Base-by-base conservation (phyloP, 2,329 filamentous ascomycete genomes). In the Ophiostoma himal-ulmi region DNA sequence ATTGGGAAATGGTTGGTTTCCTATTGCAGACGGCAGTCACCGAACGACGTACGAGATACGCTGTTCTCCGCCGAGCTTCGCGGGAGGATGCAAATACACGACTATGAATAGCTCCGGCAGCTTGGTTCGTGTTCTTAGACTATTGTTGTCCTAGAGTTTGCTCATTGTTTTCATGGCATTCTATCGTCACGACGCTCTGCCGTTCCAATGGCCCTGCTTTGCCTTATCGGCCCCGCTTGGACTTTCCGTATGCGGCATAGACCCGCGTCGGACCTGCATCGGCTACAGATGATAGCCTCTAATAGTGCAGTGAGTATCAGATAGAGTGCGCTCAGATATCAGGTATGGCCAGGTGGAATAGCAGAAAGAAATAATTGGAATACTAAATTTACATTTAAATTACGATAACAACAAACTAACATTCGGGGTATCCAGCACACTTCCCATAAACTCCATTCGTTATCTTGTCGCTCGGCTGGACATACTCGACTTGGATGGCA, bases 171-270 rank as follows among this genome's bases (percentile, higher is more conserved):
- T 17, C 41, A 44, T 44, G 17, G 30, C 41, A 44, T 17, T 13
- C 41, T 17, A 48, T 6, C 7, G 17, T 22, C 52, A 57, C 52
- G 22, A 11, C 22, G 52, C 10, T 57, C 22, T 26, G 52, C 52
- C 22, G 52, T 57, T 26, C 52, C 52, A 57, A 57, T 64, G 60
- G 17, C 60, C 30, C 22, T 30, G 34, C 10, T 17, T n/a, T 34
- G 30, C 36, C 62, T 65, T 67, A 67, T 67, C 65, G 65, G 57
- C n/a, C 57, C 39, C 65, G 65, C 65, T 67, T 67, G 65, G 65
- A 67, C 65, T 30, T 67, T 14, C 65, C 26, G 14, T 2, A 26
- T 30, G n/a, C 11, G 65, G 65, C 41, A 26, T 66, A 66, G 64
- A 34, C 39, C 39, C 11, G 39, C 39, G 26, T 26, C 64, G 57